Evolutionary conservation across 1,284 basidiomycete species (phyloP), one percentile per base, ranked within the genome.

Genomic region (Inonotus hispidus): DNA sequence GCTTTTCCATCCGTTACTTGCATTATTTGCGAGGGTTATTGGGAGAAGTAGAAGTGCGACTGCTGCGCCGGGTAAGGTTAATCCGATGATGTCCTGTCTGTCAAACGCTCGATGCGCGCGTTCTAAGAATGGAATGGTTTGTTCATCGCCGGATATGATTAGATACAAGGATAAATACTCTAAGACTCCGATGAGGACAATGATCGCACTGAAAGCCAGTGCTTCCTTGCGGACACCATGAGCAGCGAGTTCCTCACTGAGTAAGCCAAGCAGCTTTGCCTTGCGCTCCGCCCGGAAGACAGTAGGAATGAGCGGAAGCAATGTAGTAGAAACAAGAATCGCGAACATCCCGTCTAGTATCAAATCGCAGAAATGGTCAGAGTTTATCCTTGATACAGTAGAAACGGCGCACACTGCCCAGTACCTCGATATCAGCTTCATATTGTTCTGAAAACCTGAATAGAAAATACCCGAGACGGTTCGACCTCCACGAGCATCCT

Each of bases 241-340:
- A 21, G 19, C 50, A 7, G 11, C 27, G 19, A 63, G 35, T 7
- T 65, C 56, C 37, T 60, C 57, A 50, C 66, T 47, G 64, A 81
- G 70, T 53, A 82, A 69, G 2, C 80, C 80, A 25, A 81, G 72
- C 63, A 75, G 78, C 69, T 78, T 81, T 4, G 86, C 84, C 70
- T 83, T 84, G 58, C 71, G 68, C 68, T 92, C 88, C 0, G 85
- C 85, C 88, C 88, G 91, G 58, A 87, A 74, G 13, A 92, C 82
- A 14, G 83, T 84, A 60, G 79, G 61, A 66, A 90, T 87, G 55
- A 86, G 77, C 3, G 85, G 85, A 1, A 77, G 67, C 35, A 87
- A 75, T 0, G 82, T 69, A 2, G 73, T 74, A 0, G 85, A 84
- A 29, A 86, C 74, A 37, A 87, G 75, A 65, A 85, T 82, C 53